Base-by-base conservation (phyloP, 257 asterid genomes). In the Nicotiana benthamiana region DNA sequence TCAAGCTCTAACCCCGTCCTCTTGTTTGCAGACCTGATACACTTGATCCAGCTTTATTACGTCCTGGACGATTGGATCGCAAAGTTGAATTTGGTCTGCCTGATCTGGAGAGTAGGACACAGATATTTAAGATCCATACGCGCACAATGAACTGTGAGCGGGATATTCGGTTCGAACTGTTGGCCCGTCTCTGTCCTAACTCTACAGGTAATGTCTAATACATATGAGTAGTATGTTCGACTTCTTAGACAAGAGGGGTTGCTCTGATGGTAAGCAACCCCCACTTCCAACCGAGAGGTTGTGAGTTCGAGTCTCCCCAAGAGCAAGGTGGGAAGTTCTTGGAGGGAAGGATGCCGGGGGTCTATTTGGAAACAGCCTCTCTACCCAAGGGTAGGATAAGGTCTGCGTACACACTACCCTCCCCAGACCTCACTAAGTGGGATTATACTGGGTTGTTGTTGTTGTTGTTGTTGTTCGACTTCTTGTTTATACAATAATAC, bases 41-140 rank as follows among this genome's bases (percentile, higher is more conserved):
- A 34, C 92, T 95, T 59, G 99, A 95, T 84, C 99, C 99, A 1
- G 99, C 98, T 1, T 84, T 95, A 43, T 66, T 95, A 66, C 96
- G 98, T 51, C 98, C 99, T 57, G 99, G 99, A 32, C 84, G 98
- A 15, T 86, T 95, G 30, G 99, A 95, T 79, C 91, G 97, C 16
- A 95, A 95, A 84, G 99, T 95, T 22, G 99, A 95, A 86, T 95
- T 95, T 86, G 99, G 99, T 34, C 90, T 95, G 81, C 97, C 99
- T 1, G 99, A 92, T 86, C 83, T 92, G 80, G 97, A 92, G 79
- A 90, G 97, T 70, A 85, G 96, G 81, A 87, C 96, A 26, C 98
- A 90, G 82, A 91, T 91, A 72, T 92, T 92, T 52, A 91, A 91
- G 89, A 92, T 92, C 52, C 97, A 92, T 77, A 92, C 97, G 1